Evolutionary conservation across 164 flowering plant genomes (phyloP).

Genomic region (grape (Vitis vinifera)): ASM3070453v1 NC_081812.1:13450001-13450500

Average conservation of each 20-base stretch:
- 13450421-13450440: slow-evolving; percentile 11
- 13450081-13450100: too few species aligned
- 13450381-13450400: not conserved
- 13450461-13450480: slow-evolving; percentile 4
- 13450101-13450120: too few species aligned
- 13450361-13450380: slow-evolving; percentile 1
- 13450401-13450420: not conserved
- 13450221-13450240: not conserved
- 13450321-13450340: not conserved
- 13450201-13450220: slow-evolving; percentile 3
- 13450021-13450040: too few species aligned
- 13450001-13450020: too few species aligned
- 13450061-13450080: too few species aligned
- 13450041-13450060: too few species aligned
- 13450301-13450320: not conserved
- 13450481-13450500: not conserved
- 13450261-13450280: too few species aligned
- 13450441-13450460: not conserved
- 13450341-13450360: not conserved
- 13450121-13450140: too few species aligned
- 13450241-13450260: not conserved
- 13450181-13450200: slow-evolving; percentile 7
- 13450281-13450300: not conserved
- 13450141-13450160: not conserved
- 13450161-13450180: slow-evolving; percentile 4